These are phyloP conservation scores for Fonsecaea pugnacius DNA, from an alignment of 2,329 filamentous ascomycete genomes.

Conservation along the genomic window DNA sequence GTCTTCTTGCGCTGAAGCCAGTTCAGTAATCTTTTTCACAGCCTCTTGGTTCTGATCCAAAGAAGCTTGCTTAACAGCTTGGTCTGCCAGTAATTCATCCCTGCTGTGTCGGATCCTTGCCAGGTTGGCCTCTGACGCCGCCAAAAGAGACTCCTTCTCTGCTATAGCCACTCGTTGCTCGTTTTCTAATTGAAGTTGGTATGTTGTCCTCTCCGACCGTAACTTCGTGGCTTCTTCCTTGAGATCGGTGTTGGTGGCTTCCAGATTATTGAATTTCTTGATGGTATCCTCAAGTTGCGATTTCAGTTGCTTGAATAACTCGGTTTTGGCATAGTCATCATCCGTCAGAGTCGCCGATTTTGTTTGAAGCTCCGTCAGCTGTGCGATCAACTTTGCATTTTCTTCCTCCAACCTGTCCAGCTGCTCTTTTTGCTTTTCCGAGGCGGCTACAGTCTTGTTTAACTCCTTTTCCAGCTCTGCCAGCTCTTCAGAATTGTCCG, in stretches of 20 bases:
- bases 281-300: conserved; percentile 90
- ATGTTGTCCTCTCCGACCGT: conserved; percentile 81
- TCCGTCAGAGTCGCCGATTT: conserved; percentile 71
- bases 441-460: conserved; percentile 75
- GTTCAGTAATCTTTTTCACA: conserved; percentile 74
- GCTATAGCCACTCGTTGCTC: conserved; percentile 73
- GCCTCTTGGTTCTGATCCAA: conserved; percentile 76
- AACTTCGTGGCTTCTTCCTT: conserved; percentile 83
- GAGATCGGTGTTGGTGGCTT: conserved; percentile 83
- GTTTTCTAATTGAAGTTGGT: conserved; percentile 77
- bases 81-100: conserved; percentile 83
- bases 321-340: conserved; percentile 90
- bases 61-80: conserved; percentile 75
- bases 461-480: conserved; percentile 75
- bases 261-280: conserved; percentile 86
- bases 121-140: conserved; percentile 80
- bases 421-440: conserved; percentile 85
- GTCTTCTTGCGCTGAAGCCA: conserved; percentile 77
- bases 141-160: conserved; percentile 81
- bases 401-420: conserved; percentile 78
- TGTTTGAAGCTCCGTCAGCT: conserved; percentile 73
- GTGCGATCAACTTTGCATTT: conserved; percentile 73
- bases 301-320: conserved; percentile 91
- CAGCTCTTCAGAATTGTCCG: conserved; percentile 59
- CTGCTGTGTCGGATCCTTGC: conserved; percentile 80